These are phyloP conservation scores for Hypoxylon lienhwacheense DNA, from an alignment of 495 filamentous ascomycete species.

Conservation along the genomic window DNA sequence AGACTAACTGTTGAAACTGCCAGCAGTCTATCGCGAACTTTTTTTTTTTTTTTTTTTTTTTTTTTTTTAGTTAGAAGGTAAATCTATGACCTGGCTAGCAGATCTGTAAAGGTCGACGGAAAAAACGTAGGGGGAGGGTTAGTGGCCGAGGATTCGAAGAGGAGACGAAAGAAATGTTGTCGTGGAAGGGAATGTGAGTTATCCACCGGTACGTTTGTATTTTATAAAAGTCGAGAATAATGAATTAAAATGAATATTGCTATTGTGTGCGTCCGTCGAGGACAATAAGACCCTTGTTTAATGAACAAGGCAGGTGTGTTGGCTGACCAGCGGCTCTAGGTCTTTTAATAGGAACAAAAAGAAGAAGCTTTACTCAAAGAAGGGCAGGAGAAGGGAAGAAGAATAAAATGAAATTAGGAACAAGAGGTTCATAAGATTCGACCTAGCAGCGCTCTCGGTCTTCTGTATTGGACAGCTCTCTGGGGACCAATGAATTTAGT, in stretches of 20 bases:
- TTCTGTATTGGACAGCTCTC: slow-evolving; percentile 27
- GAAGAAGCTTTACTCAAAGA: slow-evolving; percentile 11
- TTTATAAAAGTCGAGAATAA: slow-evolving; percentile 28
- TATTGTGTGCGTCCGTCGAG: slow-evolving; percentile 36
- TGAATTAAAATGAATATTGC: slow-evolving; percentile 23
- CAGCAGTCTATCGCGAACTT: slow-evolving; percentile 30
- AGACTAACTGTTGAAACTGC: slow-evolving; percentile 44
- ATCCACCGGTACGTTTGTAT: slow-evolving; percentile 3
- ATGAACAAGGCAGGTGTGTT: slow-evolving; percentile 19
- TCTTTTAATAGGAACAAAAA: slow-evolving; percentile 25
- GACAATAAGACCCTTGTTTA: slow-evolving; percentile 28
- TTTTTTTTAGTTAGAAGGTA: too few relatives aligned
- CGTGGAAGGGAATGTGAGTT: slow-evolving; percentile 7
- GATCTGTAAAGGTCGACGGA: slow-evolving; percentile 24
- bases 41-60: slow-evolving; percentile 8
- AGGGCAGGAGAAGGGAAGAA: slow-evolving; percentile 10
- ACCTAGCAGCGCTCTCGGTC: slow-evolving; percentile 8
- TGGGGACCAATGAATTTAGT: slow-evolving; percentile 26
- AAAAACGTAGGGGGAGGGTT: slow-evolving; percentile 21
- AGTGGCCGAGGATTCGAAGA: slow-evolving; percentile 17
- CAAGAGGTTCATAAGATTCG: slow-evolving; percentile 3
- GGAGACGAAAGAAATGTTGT: slow-evolving; percentile 11
- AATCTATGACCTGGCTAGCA: slow-evolving; percentile 35
- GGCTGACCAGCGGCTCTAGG: slow-evolving; percentile 10
- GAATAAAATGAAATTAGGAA: slow-evolving; percentile 2